Evolutionary conservation across 352 stramenopile species (phyloP).

Genomic region (Globisporangium rhizosaccharum): DNA sequence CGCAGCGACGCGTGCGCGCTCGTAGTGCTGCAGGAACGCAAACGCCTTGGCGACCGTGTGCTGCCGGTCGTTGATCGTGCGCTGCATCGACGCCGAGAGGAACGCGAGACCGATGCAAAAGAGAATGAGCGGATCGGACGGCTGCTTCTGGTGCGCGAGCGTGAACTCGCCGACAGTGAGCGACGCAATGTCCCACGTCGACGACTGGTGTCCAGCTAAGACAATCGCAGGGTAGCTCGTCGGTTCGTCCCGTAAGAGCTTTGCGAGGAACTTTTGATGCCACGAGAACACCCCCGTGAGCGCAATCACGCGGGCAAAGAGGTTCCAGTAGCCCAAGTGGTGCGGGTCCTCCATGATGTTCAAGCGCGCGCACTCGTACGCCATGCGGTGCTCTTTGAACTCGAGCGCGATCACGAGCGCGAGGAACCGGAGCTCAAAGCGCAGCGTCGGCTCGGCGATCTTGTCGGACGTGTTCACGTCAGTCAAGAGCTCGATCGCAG

Average conservation of each 20-base stretch:
- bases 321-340: conserved; percentile 81
- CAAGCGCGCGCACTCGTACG: conserved; percentile 79
- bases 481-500: conserved; percentile 78
- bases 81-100: conserved; percentile 79
- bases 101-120: conserved; percentile 85
- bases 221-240: conserved; percentile 77
- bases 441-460: conserved; percentile 57
- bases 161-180: conserved; percentile 82
- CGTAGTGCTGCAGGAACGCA: conserved; percentile 81
- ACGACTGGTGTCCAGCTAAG: conserved; percentile 78
- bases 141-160: conserved; percentile 73
- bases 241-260: conserved; percentile 69
- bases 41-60: conserved; percentile 84
- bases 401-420: conserved; percentile 80
- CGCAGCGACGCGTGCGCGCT: conserved; percentile 41
- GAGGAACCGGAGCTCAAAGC: conserved; percentile 79
- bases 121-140: conserved; percentile 64
- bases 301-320: conserved; percentile 79
- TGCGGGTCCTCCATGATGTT: conserved; percentile 84
- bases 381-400: conserved; percentile 85
- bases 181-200: conserved; percentile 80
- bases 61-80: conserved; percentile 81
- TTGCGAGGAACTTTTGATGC: conserved; percentile 85
- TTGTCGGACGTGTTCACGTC: conserved; percentile 87
- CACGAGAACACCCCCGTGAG: conserved; percentile 83